These are phyloP conservation scores for Tylopilus sp. DNA, from an alignment of 768 basidiomycete species.

Conservation along the genomic window DNA sequence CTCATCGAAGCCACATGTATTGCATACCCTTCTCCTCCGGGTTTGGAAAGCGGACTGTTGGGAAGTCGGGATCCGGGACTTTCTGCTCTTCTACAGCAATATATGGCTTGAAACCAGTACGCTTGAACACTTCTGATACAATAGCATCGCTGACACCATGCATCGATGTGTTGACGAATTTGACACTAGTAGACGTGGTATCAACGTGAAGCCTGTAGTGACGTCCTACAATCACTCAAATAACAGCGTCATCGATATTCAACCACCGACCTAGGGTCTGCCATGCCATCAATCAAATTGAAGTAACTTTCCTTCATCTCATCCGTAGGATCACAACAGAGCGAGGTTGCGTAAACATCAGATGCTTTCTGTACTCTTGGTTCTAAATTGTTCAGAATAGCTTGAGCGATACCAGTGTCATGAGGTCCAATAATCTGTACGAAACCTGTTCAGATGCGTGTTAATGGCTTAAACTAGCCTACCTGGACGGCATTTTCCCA, in stretches of 20 bases:
- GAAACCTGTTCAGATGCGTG: not conserved
- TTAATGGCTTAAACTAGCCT: slow-evolving; percentile 1
- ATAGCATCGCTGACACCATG: slow-evolving; percentile 82
- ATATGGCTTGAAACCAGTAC: slow-evolving; percentile 57
- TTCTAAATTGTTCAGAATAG: slow-evolving; percentile 60
- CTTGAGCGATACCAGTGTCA: slow-evolving; percentile 68
- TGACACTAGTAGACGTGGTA: slow-evolving; percentile 34
- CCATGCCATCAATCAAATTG: slow-evolving; percentile 28
- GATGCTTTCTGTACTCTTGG: slow-evolving; percentile 44
- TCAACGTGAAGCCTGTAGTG: slow-evolving; percentile 12
- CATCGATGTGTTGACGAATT: slow-evolving; percentile 87
- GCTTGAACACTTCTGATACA: slow-evolving; percentile 51
- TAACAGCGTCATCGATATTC: not conserved
- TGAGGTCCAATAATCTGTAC: slow-evolving; percentile 80
- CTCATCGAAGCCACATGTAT: not conserved
- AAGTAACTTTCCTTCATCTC: slow-evolving; percentile 63
- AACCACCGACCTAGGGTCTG: slow-evolving; percentile 15
- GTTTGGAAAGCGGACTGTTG: slow-evolving; percentile 83
- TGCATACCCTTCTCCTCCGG: slow-evolving; percentile 81
- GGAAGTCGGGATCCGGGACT: slow-evolving; percentile 78
- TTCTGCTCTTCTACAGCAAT: slow-evolving; percentile 64
- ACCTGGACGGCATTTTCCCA: slow-evolving; percentile 90
- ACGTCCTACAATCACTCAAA: not conserved
- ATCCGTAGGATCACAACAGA: slow-evolving; percentile 55
- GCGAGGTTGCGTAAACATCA: slow-evolving; percentile 36